phyloP scores from a whole-genome alignment of 495 filamentous ascomycete species.

The Aspergillus olivimuriae region DNA sequence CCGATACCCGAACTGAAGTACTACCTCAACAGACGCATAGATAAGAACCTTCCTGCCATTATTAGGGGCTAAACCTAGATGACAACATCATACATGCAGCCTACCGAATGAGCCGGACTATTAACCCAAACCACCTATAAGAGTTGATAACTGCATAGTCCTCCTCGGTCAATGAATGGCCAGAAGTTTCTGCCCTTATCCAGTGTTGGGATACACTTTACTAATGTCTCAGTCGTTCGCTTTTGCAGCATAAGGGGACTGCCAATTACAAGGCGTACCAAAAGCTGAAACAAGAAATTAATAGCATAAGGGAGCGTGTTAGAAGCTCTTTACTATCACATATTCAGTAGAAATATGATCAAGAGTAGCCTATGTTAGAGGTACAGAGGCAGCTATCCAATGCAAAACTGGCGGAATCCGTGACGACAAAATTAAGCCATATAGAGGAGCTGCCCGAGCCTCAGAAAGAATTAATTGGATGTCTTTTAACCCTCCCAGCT shows the following conservation, averaged over 20 bases:
- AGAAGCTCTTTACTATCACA: slow-evolving; percentile 21
- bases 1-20: slow-evolving; percentile 26
- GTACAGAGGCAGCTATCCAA: slow-evolving; percentile 18
- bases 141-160: slow-evolving; percentile 24
- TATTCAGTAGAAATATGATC: slow-evolving; percentile 18
- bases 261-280: slow-evolving; percentile 18
- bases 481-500: slow-evolving; percentile 22
- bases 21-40: slow-evolving; percentile 26
- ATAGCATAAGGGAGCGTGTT: slow-evolving; percentile 15
- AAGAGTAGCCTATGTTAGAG: slow-evolving; percentile 24
- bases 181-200: slow-evolving; percentile 17
- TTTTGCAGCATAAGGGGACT: slow-evolving; percentile 15
- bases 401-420: slow-evolving; percentile 15
- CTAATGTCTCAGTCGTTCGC: slow-evolving; percentile 9
- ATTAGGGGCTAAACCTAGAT: slow-evolving; percentile 25
- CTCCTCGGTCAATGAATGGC: slow-evolving; percentile 21
- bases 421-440: slow-evolving; percentile 16
- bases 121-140: slow-evolving; percentile 24
- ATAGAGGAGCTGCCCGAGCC: slow-evolving; percentile 14
- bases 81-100: slow-evolving; percentile 24
- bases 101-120: slow-evolving; percentile 26
- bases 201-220: slow-evolving; percentile 14
- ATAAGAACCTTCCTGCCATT: slow-evolving; percentile 25
- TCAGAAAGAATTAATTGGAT: slow-evolving; percentile 24
- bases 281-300: slow-evolving; percentile 20